phyloP scores from a whole-genome alignment of 1,284 basidiomycete genomes.

The Ustanciosporium gigantosporum region DNA sequence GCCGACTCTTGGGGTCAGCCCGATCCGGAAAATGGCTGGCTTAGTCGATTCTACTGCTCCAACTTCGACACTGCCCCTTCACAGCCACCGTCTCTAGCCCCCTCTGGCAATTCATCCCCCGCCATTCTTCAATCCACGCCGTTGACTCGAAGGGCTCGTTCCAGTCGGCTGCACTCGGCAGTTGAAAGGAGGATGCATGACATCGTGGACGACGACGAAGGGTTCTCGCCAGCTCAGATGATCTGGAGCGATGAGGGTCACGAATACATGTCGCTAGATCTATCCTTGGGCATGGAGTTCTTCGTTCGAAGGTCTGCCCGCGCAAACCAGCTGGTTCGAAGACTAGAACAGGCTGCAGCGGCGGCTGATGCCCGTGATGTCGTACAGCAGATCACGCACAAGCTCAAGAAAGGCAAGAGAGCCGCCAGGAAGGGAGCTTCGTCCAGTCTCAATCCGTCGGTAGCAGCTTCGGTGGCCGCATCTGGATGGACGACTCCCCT shows the following conservation, averaged over 20 bases:
- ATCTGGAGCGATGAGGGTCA: slow-evolving; percentile 50
- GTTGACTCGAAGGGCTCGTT: slow-evolving; percentile 21
- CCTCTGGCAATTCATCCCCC: slow-evolving; percentile 25
- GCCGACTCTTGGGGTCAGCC: slow-evolving; percentile 44
- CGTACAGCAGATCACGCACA: slow-evolving; percentile 24
- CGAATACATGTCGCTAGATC: slow-evolving; percentile 49
- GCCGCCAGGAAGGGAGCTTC: slow-evolving; percentile 11
- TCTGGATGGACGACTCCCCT: slow-evolving; percentile 33
- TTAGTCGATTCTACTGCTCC: slow-evolving; percentile 54
- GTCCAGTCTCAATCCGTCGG: slow-evolving; percentile 33
- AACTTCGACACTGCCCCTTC: slow-evolving; percentile 40
- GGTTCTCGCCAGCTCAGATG: slow-evolving; percentile 35
- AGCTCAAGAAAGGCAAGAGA: slow-evolving; percentile 36
- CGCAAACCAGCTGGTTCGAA: slow-evolving; percentile 48
- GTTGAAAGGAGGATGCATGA: slow-evolving; percentile 37
- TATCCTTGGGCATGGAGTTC: slow-evolving; percentile 53
- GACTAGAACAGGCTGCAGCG: slow-evolving; percentile 47
- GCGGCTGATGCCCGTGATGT: slow-evolving; percentile 34
- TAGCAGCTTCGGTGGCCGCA: slow-evolving; percentile 17
- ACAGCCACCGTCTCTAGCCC: no score
- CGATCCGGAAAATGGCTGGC: slow-evolving; percentile 52
- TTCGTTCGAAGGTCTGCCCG: slow-evolving; percentile 49
- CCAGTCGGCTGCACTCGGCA: slow-evolving; percentile 30
- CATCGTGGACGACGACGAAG: slow-evolving; percentile 22
- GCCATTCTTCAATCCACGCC: slow-evolving; percentile 36